Evolutionary conservation across 768 basidiomycete species (phyloP).

Genomic region (Trametes cingulata): DNA sequence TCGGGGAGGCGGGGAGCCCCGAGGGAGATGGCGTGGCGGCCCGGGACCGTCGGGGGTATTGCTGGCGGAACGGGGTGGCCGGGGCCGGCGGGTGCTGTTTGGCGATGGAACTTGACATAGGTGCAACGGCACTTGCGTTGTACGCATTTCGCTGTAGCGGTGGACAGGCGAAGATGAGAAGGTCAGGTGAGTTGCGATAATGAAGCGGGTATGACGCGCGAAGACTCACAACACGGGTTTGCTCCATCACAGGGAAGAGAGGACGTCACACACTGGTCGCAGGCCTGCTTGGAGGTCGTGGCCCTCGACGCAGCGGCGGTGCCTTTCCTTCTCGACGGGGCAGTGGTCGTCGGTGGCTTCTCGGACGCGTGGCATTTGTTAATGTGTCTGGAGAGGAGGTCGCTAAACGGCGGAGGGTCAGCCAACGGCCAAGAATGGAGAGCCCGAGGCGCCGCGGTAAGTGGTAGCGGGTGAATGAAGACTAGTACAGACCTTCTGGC

Average conservation of each 20-base stretch:
- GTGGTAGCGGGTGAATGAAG: background rate
- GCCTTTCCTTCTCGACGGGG: constrained; percentile 60
- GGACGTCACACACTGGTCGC: constrained; percentile 80
- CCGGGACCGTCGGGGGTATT: constrained; percentile 28
- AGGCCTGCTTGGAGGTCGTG: constrained; percentile 79
- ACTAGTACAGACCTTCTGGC: constrained; percentile 63
- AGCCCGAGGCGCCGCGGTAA: background rate
- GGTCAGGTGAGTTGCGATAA: constrained; percentile 2
- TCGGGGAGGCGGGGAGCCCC: constrained; percentile 36
- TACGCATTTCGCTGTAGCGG: constrained; percentile 67
- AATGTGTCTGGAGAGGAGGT: constrained; percentile 81
- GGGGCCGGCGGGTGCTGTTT: constrained; percentile 76
- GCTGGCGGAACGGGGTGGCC: constrained; percentile 51
- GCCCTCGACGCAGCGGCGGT: constrained; percentile 67
- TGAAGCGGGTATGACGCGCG: constrained; percentile 5
- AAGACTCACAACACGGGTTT: constrained; percentile 70
- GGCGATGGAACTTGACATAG: constrained; percentile 80
- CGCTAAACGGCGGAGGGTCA: constrained; percentile 44
- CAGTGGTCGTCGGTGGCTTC: constrained; percentile 48
- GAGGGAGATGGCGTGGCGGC: constrained; percentile 23
- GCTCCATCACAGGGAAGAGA: constrained; percentile 77
- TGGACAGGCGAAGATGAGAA: too few relatives aligned
- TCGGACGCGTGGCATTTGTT: constrained; percentile 87
- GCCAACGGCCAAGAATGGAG: constrained; percentile 6
- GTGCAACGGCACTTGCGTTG: constrained; percentile 74